phyloP scores from a whole-genome alignment of 768 basidiomycete genomes.

The Lyophyllum shimeji region DNA sequence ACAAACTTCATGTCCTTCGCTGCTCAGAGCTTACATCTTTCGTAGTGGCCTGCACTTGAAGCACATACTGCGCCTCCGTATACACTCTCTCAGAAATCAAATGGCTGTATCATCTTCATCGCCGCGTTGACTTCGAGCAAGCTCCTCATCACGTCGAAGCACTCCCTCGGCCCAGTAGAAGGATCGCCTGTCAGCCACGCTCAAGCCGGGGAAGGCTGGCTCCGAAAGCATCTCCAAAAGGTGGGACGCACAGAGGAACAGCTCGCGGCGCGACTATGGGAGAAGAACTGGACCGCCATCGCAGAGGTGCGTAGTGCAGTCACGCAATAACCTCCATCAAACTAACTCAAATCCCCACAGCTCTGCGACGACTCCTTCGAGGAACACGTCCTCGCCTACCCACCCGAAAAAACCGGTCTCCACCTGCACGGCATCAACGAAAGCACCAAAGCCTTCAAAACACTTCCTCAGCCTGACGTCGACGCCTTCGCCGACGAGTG shows the following conservation, averaged over 20 bases:
- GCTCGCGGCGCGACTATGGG: constrained; percentile 74
- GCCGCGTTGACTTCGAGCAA: constrained; percentile 75
- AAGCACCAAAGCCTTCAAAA: constrained; percentile 64
- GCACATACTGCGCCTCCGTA: constrained; percentile 75
- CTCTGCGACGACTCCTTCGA: constrained; percentile 98
- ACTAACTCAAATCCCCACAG: constrained; percentile 36
- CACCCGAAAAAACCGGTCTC: constrained; percentile 81
- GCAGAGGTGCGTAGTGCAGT: constrained; percentile 66
- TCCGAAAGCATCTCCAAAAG: constrained; percentile 60
- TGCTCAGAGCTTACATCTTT: constrained; percentile 2
- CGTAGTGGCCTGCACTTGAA: constrained; percentile 75
- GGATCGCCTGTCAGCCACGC: constrained; percentile 64
- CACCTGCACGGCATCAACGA: constrained; percentile 92
- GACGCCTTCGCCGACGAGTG: constrained; percentile 83
- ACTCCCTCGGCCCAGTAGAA: constrained; percentile 68
- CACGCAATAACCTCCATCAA: not conserved
- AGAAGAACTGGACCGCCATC: constrained; percentile 83
- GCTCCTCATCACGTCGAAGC: constrained; percentile 89
- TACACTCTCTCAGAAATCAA: constrained; percentile 87
- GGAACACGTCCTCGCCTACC: constrained; percentile 89
- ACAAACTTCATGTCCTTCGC: not conserved
- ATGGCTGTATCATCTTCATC: constrained; percentile 97
- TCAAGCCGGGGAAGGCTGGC: constrained; percentile 81
- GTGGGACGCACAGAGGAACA: constrained; percentile 70
- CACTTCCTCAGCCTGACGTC: constrained; percentile 65